Evolutionary conservation across 768 basidiomycete species (phyloP), one percentile per base, ranked within the genome.

Genomic region (Clathrus columnatus): DNA sequence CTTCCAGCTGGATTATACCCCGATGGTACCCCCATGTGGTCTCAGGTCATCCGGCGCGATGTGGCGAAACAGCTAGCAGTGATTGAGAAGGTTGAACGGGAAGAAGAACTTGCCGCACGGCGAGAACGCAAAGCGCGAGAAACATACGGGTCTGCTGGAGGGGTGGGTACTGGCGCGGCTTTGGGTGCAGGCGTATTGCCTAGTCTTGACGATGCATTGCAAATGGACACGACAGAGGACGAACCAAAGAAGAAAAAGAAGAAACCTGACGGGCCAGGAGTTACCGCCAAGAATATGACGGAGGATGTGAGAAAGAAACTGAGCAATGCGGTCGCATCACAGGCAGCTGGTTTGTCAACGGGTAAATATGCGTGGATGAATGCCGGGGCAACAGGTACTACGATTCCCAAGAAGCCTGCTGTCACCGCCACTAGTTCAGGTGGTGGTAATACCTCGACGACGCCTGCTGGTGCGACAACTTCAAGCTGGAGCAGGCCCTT

Each of bases 241-340:
- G 76, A 74, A 30, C 78, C 77, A 49, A 83, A 84, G 70, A 89
- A 86, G 72, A 89, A 88, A 68, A 77, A 77, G 70, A 80, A 85
- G 68, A 90, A 89, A 67, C 84, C 85, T 65, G 88, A 90, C 28
- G 86, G 86, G 0, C 87, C 89, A 0, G 86, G 88, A 10, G 85
- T 90, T 10, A 87, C 87, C 0, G 88, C 90, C 53, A 74, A 86
- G 55, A 92, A 91, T 64, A 90, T 94, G 87, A 85, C 84, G 5
- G 91, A 92, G 68, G 91, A 93, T 62, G 86, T 91, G 62, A 75
- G 84, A 61, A 94, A 94, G 76, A 91, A 90, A 67, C 83, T 93
- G 83, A 87, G 85, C 29, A 91, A 95, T 67, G 86, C 86, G 21
- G 87, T 88, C 5, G 91, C 91, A 21, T 85, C 83, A 60, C 89